These are phyloP conservation scores for Artemisia tridentata DNA, from an alignment of 129 eudicot species.

Conservation along the genomic window DNA sequence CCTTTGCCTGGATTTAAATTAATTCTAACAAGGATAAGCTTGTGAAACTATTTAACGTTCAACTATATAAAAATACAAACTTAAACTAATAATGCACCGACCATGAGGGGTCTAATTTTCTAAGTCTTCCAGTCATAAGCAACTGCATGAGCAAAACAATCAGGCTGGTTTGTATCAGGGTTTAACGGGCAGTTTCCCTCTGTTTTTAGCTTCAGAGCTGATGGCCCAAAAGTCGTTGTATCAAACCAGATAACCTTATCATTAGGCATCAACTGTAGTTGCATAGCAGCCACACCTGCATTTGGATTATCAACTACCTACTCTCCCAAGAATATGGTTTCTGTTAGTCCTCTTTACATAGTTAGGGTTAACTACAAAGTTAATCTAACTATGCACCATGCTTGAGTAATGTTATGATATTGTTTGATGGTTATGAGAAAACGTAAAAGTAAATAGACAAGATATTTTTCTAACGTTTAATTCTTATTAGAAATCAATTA, in stretches of 20 bases:
- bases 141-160: constrained; percentile 75
- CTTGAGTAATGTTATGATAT: too few species aligned
- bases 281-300: constrained; percentile 89
- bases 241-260: constrained; percentile 70
- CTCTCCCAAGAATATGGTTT: constrained; percentile 23
- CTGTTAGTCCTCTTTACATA: too few species aligned
- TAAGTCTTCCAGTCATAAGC: constrained; percentile 55
- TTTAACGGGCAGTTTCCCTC: constrained; percentile 33
- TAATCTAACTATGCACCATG: too few species aligned
- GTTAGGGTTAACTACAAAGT: too few species aligned
- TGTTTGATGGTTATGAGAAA: too few species aligned
- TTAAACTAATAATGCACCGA: constrained; percentile 1
- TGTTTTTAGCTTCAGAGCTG: constrained; percentile 31
- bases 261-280: constrained; percentile 73
- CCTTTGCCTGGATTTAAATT: too few species aligned
- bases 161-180: constrained; percentile 36
- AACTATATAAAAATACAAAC: neutral
- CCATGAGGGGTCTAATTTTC: constrained; percentile 48
- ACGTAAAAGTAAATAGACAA: too few species aligned
- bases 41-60: too few species aligned
- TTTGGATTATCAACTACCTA: constrained; percentile 42
- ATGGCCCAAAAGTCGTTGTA: constrained; percentile 60
- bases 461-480: too few species aligned
- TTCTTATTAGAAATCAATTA: too few species aligned
- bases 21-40: too few species aligned